Conservation (phyloP, 441 rosid genomes). For the Aleurites moluccanus region DNA sequence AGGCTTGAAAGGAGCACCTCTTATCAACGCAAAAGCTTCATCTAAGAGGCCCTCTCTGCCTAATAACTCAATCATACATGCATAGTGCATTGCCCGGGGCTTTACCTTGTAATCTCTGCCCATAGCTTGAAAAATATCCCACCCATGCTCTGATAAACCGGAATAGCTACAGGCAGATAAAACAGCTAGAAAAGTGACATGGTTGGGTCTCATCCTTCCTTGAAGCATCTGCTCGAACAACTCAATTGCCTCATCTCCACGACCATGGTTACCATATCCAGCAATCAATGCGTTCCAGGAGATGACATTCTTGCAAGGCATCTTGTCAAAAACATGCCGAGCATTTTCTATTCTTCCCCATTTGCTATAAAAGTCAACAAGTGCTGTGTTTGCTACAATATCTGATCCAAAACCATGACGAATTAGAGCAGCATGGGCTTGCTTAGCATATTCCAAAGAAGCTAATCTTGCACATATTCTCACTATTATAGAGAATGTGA, state of each 20-base stretch:
- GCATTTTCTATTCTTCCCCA: conserved; percentile 92
- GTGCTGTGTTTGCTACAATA: no score
- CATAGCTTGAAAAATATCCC: conserved; percentile 85
- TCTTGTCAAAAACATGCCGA: conserved; percentile 58
- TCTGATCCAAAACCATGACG: conserved; percentile 75
- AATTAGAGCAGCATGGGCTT: conserved; percentile 75
- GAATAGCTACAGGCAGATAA: conserved; percentile 82
- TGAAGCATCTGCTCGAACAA: conserved; percentile 69
- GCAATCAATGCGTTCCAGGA: conserved; percentile 90
- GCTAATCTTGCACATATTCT: conserved; percentile 76
- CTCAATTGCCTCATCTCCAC: conserved; percentile 66
- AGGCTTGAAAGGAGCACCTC: conserved; percentile 58
- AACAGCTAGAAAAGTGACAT: conserved; percentile 80
- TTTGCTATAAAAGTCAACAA: no score
- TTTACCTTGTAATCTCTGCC: conserved; percentile 56
- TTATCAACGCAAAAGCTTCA: conserved; percentile 65
- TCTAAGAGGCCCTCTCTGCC: conserved; percentile 81
- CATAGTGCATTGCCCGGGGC: conserved; percentile 89
- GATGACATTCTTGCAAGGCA: conserved; percentile 69
- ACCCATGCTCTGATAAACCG: conserved; percentile 64
- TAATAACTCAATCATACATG: conserved; percentile 77
- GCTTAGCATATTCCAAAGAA: conserved; percentile 66
- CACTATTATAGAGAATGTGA: conserved; percentile 73
- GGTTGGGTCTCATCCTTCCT: conserved; percentile 62
- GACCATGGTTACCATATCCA: conserved; percentile 83